Evolutionary conservation across 805 yeast species (phyloP).

Genomic region (Sungouiella thailandica): DNA sequence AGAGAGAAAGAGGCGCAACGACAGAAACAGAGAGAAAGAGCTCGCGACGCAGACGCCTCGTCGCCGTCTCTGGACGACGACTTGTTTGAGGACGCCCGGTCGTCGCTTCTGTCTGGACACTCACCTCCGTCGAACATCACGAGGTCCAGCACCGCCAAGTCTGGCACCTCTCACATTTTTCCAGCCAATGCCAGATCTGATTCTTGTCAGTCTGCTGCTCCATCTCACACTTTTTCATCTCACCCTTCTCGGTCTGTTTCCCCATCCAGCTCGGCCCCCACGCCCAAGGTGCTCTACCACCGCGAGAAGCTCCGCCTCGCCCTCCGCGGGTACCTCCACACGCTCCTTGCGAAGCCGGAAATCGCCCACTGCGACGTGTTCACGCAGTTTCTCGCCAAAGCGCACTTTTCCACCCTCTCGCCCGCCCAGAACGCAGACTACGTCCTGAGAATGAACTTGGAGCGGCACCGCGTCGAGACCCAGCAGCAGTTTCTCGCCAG

Average conservation of each 20-base stretch:
- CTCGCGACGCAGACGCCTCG: conserved; percentile 7
- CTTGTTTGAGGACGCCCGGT: no score
- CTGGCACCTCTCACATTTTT: no score
- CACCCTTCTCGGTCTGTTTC: no score
- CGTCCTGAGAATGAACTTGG: conserved; percentile 53
- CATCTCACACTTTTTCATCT: no score
- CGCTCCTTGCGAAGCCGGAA: conserved; percentile 49
- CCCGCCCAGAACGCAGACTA: conserved; percentile 51
- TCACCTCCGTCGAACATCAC: no score
- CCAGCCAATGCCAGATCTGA: no score
- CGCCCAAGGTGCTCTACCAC: conserved; percentile 30
- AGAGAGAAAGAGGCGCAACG: no score
- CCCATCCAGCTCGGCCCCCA: not conserved
- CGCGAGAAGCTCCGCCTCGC: conserved; percentile 78
- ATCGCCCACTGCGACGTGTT: conserved; percentile 51
- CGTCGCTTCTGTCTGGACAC: no score
- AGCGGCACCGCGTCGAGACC: conserved; percentile 48
- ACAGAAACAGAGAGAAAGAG: no score
- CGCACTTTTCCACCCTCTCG: conserved; percentile 31
- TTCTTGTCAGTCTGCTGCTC: not conserved
- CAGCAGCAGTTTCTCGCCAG: conserved; percentile 71
- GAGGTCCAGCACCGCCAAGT: no score
- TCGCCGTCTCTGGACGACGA: no score
- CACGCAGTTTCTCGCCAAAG: conserved; percentile 11
- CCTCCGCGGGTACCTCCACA: conserved; percentile 64